Percentiles rank a stretch among this genome's conserved stretches.
These are phyloP conservation scores for Cucurbita argyrosperma DNA, from an alignment of 306 rosid species.

Conservation along the genomic window DNA sequence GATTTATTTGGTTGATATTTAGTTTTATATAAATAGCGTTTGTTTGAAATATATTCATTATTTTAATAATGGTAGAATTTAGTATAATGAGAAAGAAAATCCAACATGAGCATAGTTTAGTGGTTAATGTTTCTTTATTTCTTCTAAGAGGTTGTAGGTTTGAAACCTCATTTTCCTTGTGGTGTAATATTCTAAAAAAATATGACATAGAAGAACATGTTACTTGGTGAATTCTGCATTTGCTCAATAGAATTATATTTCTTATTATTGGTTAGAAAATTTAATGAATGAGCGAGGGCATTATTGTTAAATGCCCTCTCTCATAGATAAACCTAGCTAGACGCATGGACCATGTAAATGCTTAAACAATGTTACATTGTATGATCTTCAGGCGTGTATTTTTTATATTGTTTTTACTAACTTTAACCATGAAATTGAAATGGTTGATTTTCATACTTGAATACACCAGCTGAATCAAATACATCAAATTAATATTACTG, in stretches of 20 bases:
- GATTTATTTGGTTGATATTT: background rate
- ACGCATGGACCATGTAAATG: background rate
- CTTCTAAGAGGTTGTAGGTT: no score
- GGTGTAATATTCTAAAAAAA: no score
- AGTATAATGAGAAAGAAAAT: background rate
- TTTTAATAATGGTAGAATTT: background rate
- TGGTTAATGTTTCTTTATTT: background rate
- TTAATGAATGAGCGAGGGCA: background rate
- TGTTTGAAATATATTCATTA: background rate
- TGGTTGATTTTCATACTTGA: background rate
- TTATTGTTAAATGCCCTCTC: background rate
- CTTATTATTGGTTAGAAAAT: background rate
- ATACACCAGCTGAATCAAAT: background rate
- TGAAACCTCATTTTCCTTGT: no score
- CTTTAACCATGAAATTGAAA: background rate
- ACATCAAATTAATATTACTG: background rate
- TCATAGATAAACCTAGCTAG: background rate
- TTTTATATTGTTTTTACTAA: background rate
- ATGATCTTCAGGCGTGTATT: background rate
- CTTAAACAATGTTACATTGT: background rate
- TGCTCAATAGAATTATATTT: background rate
- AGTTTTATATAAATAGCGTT: background rate
- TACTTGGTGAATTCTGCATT: background rate
- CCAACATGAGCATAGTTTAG: background rate
- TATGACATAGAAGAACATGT: background rate